phyloP scores from a whole-genome alignment of 2,329 filamentous ascomycete genomes.

The Neobulgaria alba region DNA sequence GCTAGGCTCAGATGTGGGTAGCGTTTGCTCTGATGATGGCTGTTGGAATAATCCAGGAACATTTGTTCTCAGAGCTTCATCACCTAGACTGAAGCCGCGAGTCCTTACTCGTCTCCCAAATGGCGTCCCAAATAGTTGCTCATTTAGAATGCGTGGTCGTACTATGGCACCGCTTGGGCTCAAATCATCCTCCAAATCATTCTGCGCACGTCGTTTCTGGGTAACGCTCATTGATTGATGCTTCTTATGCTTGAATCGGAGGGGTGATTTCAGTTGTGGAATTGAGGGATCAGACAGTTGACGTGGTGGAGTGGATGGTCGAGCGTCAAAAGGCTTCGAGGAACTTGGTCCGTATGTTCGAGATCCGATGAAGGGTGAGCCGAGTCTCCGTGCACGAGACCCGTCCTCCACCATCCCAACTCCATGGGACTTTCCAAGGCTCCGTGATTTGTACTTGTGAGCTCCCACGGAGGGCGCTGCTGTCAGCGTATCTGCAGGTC shows the following conservation, averaged over 20 bases:
- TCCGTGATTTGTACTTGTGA: too few relatives aligned
- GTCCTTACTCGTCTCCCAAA: constrained; percentile 25
- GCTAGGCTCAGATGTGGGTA: constrained; percentile 7
- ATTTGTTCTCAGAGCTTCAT: constrained; percentile 20
- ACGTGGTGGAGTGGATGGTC: constrained; percentile 11
- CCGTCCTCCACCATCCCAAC: constrained; percentile 1
- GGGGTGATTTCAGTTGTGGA: constrained; percentile 23
- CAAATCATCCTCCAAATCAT: constrained; percentile 22
- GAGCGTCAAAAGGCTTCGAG: constrained; percentile 29
- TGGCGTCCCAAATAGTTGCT: constrained; percentile 25
- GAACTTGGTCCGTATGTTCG: constrained; percentile 56
- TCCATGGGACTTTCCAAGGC: constrained; percentile 7
- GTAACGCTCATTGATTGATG: constrained; percentile 22
- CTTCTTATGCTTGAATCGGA: constrained; percentile 22
- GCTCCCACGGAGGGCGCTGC: neutral
- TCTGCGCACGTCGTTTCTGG: constrained; percentile 26
- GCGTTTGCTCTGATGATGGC: constrained; percentile 1
- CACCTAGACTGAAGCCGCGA: constrained; percentile 28
- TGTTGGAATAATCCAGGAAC: constrained; percentile 17
- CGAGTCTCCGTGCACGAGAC: constrained; percentile 14
- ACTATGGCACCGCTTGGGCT: constrained; percentile 19
- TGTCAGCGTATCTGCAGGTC: constrained; percentile 31
- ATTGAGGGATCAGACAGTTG: constrained; percentile 9
- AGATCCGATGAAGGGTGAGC: constrained; percentile 38
- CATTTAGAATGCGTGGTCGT: constrained; percentile 24